Evolutionary conservation across 2,329 filamentous ascomycete species (phyloP), one percentile per base, ranked within the genome.

Genomic region (Colletotrichum tanaceti): DNA sequence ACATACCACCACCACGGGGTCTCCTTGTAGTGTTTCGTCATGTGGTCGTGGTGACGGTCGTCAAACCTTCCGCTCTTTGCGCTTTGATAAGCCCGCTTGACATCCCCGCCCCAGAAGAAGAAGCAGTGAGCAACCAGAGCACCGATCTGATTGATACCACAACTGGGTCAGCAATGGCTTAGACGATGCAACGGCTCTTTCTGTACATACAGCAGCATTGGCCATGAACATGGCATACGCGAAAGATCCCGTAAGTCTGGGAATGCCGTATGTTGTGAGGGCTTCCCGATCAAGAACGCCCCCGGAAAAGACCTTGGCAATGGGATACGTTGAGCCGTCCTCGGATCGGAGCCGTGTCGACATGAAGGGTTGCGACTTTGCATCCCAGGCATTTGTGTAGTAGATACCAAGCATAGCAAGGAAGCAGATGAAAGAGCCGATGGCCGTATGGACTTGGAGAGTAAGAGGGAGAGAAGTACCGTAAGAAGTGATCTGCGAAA

Each of bases 51-150:
- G 71, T 89, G 86, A 0, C 78, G 81, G 64, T 89, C 86, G 18
- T 82, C 80, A 28, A 78, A 84, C 13, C 71, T 75, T 5, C 83
- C 82, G 4, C 76, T 72, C 22, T 70, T 81, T 0, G 84, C 81
- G n/a, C 77, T 83, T 72, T 82, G 83, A 74, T 80, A 87, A 0
- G 86, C 78, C 7, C 73, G 73, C 3, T 78, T 54, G n/a, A 87
- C 79, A 65, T 89, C 87, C 5, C 79, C 79, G 4, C 86, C 84
- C 84, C 85, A 88, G 73, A 89, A 89, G 5, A 88, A 73, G 58
- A 84, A 65, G 69, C 81, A 83, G 69, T 89, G 86, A 3, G 79
- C 74, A 35, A 88, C 77, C 28, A 88, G 73, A 5, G 86, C 87
- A 2, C 86, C 86, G 57, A 89, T 89, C 81, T 85, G n/a, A n/a